These are phyloP conservation scores for Irpex rosettiformis DNA, from an alignment of 1,284 basidiomycete species.

Conservation along the genomic window DNA sequence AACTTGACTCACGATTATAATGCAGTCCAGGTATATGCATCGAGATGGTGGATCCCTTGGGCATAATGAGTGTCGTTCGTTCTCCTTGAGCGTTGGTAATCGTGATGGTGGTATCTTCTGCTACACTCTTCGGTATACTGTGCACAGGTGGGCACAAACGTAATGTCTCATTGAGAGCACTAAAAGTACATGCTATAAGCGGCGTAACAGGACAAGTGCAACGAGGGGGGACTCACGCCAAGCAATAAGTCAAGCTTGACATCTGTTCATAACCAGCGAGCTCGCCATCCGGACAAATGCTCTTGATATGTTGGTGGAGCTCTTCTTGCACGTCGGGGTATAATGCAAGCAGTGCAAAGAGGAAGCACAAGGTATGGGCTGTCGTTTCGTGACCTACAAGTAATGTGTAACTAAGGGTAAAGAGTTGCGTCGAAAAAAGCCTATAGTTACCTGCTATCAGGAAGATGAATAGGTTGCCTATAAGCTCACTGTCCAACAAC, in stretches of 20 bases:
- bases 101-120: conserved; percentile 43
- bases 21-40: conserved; percentile 45
- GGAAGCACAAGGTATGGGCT: conserved; percentile 54
- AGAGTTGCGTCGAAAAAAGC: background rate
- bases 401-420: background rate
- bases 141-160: conserved; percentile 55
- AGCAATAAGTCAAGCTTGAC: conserved; percentile 14
- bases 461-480: conserved; percentile 49
- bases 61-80: conserved; percentile 38
- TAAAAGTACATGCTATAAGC: too few species aligned
- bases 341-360: conserved; percentile 48
- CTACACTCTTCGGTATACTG: conserved; percentile 46
- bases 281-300: conserved; percentile 37
- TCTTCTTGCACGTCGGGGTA: conserved; percentile 62
- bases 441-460: conserved; percentile 42
- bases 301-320: conserved; percentile 48
- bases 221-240: conserved; percentile 16
- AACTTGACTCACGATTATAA: conserved; percentile 27
- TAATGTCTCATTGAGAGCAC: conserved; percentile 57
- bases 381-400: conserved; percentile 50
- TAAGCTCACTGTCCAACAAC: conserved; percentile 46
- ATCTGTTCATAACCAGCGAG: conserved; percentile 30
- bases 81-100: conserved; percentile 38
- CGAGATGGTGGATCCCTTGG: conserved; percentile 38
- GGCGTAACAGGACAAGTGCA: too few species aligned